These are phyloP conservation scores for Eurotiales sp. DNA, from an alignment of 2,329 filamentous ascomycete species.

Conservation along the genomic window DNA sequence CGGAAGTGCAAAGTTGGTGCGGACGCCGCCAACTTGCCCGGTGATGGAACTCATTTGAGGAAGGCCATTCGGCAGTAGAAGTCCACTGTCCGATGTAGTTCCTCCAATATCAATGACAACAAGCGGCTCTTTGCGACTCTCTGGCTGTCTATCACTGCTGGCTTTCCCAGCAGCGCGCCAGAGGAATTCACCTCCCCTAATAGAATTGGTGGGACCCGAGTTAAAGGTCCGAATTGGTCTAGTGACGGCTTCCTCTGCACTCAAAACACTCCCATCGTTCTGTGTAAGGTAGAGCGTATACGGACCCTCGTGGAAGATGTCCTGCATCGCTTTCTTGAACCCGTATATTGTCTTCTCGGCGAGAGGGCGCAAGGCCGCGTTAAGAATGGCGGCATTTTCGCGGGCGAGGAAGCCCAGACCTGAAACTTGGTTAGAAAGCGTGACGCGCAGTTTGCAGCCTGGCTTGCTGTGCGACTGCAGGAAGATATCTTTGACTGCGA, in stretches of 20 bases:
- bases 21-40: slow-evolving; percentile 55
- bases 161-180: slow-evolving; percentile 1
- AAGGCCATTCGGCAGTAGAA: slow-evolving; percentile 56
- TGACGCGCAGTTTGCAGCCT: slow-evolving; percentile 34
- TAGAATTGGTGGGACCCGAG: slow-evolving; percentile 52
- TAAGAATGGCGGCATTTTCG: slow-evolving; percentile 51
- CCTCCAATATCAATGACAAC: slow-evolving; percentile 57
- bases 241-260: slow-evolving; percentile 43
- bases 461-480: slow-evolving; percentile 22
- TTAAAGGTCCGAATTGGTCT: slow-evolving; percentile 52
- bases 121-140: slow-evolving; percentile 26
- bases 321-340: background rate
- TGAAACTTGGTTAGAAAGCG: background rate
- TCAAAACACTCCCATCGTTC: slow-evolving; percentile 51
- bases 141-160: background rate
- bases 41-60: slow-evolving; percentile 58
- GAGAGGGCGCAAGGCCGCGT: slow-evolving; percentile 33
- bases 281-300: slow-evolving; percentile 38
- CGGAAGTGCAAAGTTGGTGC: slow-evolving; percentile 58
- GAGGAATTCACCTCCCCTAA: slow-evolving; percentile 47
- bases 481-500: slow-evolving; percentile 48
- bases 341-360: background rate
- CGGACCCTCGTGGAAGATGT: background rate
- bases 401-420: slow-evolving; percentile 44
- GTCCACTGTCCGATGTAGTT: slow-evolving; percentile 59